Base-by-base conservation (phyloP, 805 yeast genomes). In the Lipomyces lipofer region DNA sequence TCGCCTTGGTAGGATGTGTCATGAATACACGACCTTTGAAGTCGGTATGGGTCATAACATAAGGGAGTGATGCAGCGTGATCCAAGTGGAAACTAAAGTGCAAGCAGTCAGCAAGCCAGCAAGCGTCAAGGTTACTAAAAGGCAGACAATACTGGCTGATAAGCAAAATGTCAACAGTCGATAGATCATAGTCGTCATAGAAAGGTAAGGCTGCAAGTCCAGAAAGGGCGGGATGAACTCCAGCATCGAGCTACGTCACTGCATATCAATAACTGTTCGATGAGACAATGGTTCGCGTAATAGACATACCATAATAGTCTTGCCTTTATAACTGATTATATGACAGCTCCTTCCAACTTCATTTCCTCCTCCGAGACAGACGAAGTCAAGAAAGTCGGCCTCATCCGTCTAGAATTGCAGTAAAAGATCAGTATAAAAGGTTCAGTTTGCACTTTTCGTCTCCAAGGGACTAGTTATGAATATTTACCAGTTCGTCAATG, bases 1-100 rank as follows among this genome's bases (percentile, higher is more conserved):
- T 94, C 36, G 99, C 98, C 73, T 94, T 94, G 0, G 99, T 94
- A 4, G 99, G 98, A 71, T 94, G 97, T 28, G 99, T 94, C 99
- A 94, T 94, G 69, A 92, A 92, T 4, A 94, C 99, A 46, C 97
- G 80, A 2, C 99, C 99, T 66, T 83, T 85, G 75, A 94, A 94
- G 61, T 80, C 86, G 0, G 99, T 94, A 66, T 90, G 95, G 65
- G 90, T 96, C 97, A 94, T 90, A 43, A 94, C 98, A 66, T 91
- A 94, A 0, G 99, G 99, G 52, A 94, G 76, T 0, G 97, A 89
- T 0, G 98, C 99, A 0, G 98, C 98, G 70, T 94, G 99, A 69
- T 94, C 99, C 67, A 94, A 76, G 71, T 94, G 99, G 77, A 94
- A 94, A 71, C 65, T 64, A 38, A 13, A 43, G n/a, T 40, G 17